Evolutionary conservation across 2,329 filamentous ascomycete species (phyloP).

Genomic region (Monosporascus sp.): DNA sequence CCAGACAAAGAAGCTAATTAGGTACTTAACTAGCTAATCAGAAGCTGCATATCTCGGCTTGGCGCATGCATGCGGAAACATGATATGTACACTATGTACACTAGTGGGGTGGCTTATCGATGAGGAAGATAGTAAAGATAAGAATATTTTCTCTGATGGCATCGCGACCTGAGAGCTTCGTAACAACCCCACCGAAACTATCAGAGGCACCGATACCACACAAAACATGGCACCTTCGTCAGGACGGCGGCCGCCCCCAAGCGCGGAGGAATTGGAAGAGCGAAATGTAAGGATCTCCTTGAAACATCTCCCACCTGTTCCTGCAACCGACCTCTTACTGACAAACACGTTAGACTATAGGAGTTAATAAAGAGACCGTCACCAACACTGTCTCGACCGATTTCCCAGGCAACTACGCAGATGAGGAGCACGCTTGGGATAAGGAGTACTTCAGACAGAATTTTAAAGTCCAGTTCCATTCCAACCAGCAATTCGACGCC

Average conservation of each 20-base stretch:
- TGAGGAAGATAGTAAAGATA: neutral
- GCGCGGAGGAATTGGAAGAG: slow-evolving; percentile 20
- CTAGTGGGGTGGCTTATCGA: neutral
- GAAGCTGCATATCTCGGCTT: neutral
- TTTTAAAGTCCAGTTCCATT: slow-evolving; percentile 76
- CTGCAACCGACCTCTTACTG: slow-evolving; percentile 3
- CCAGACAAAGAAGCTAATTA: neutral
- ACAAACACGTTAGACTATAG: slow-evolving; percentile 59
- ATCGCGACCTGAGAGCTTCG: slow-evolving; percentile 7
- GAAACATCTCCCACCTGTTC: neutral
- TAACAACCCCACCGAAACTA: slow-evolving; percentile 18
- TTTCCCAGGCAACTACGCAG: slow-evolving; percentile 85
- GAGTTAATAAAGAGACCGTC: slow-evolving; percentile 85
- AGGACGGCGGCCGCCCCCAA: slow-evolving; percentile 15
- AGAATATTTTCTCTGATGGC: slow-evolving; percentile 1
- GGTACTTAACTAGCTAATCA: neutral
- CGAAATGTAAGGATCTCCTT: slow-evolving; percentile 19
- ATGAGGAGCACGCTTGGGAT: slow-evolving; percentile 80
- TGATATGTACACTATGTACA: neutral
- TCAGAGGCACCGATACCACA: slow-evolving; percentile 7
- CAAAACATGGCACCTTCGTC: slow-evolving; percentile 26
- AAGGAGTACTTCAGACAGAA: slow-evolving; percentile 65
- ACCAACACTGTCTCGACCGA: slow-evolving; percentile 85
- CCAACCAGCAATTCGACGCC: slow-evolving; percentile 69
- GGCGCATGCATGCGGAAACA: neutral